Percentiles rank a stretch among this genome's conserved stretches.
phyloP scores from a whole-genome alignment of 176 grass and related monocot genomes.

The Musa schizocarpa region DNA sequence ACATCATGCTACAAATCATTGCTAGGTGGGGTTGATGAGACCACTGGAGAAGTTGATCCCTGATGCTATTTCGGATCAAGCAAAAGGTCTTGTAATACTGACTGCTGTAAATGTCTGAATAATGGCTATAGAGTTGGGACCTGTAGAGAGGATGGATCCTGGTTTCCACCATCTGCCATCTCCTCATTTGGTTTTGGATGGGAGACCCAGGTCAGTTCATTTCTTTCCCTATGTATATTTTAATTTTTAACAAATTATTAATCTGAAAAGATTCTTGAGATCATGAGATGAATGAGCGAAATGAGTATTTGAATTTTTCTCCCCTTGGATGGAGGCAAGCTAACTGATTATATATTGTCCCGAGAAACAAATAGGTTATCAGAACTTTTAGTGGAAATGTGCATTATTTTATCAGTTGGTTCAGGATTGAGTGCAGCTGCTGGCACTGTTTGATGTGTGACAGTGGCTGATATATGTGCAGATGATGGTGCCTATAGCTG shows the following conservation, averaged over 20 bases:
- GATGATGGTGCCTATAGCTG: conserved; percentile 86
- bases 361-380: conserved; percentile 74
- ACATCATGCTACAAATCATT: not conserved
- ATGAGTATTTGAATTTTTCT: conserved; percentile 12
- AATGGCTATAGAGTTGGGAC: conserved; percentile 91
- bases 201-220: conserved; percentile 58
- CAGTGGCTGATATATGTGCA: conserved; percentile 76
- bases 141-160: conserved; percentile 65
- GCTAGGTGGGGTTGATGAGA: conserved; percentile 53
- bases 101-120: conserved; percentile 62
- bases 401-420: conserved; percentile 59
- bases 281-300: not conserved
- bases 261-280: not conserved
- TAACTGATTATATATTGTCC: conserved; percentile 88
- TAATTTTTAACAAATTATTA: not conserved
- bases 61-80: conserved; percentile 64
- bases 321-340: conserved; percentile 55
- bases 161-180: conserved; percentile 87
- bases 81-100: conserved; percentile 75
- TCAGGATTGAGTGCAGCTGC: conserved; percentile 72
- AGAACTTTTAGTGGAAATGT: conserved; percentile 79
- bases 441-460: conserved; percentile 61
- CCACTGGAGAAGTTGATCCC: conserved; percentile 62
- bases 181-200: conserved; percentile 81
- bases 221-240: not conserved